Percentiles rank a stretch among this genome's conserved stretches.
Evolutionary conservation across 2,329 filamentous ascomycete species (phyloP).

Genomic region (Alternaria viburni): DNA sequence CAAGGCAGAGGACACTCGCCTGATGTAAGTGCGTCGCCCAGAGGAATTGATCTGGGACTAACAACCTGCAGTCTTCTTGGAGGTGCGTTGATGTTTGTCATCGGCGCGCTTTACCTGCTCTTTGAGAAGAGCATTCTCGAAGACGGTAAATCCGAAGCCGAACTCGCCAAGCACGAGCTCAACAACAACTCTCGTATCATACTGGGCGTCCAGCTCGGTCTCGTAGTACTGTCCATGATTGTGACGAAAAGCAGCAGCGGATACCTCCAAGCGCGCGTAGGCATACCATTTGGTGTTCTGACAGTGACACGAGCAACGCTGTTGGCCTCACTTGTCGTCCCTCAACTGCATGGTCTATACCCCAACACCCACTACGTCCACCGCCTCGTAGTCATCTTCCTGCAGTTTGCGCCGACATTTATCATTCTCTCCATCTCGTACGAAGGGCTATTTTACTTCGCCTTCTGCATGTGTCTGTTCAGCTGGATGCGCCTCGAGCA

Average conservation of each 20-base stretch:
- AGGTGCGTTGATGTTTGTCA: constrained; percentile 75
- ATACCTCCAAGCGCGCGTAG: constrained; percentile 83
- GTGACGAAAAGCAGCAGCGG: constrained; percentile 87
- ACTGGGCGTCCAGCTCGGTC: constrained; percentile 74
- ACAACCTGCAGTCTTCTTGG: constrained; percentile 69
- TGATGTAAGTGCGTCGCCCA: constrained; percentile 81
- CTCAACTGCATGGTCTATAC: constrained; percentile 79
- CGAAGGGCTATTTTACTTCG: constrained; percentile 93
- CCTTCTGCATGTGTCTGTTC: constrained; percentile 81
- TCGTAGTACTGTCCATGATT: constrained; percentile 79
- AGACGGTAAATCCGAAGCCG: constrained; percentile 46
- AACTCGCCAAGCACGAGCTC: constrained; percentile 34
- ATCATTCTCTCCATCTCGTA: constrained; percentile 97
- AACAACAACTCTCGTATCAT: constrained; percentile 64
- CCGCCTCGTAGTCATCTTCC: constrained; percentile 84
- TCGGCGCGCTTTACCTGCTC: constrained; percentile 78
- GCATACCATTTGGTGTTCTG: constrained; percentile 87
- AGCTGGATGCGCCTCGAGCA: constrained; percentile 94
- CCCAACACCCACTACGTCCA: constrained; percentile 90
- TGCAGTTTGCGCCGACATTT: constrained; percentile 91
- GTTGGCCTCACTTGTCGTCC: constrained; percentile 76
- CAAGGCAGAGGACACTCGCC: constrained; percentile 77
- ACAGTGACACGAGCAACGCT: constrained; percentile 83
- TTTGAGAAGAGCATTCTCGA: constrained; percentile 72
- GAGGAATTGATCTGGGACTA: no score